Conservation (phyloP, 2,329 filamentous ascomycete genomes). For the Mollisiaceae sp. region DNA sequence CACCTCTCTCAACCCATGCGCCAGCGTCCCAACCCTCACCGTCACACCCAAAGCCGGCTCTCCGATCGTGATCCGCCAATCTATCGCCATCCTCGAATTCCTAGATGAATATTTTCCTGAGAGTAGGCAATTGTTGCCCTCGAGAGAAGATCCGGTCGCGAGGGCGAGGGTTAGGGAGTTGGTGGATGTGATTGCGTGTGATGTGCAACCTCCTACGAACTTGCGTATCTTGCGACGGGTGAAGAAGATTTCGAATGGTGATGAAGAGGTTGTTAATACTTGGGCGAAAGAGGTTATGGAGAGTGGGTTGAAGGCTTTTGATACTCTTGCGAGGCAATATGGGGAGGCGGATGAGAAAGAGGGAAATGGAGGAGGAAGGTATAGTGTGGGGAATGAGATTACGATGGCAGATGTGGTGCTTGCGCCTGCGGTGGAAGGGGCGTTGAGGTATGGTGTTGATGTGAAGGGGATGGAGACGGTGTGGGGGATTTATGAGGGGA, state of each 20-base stretch:
- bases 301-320: conserved; percentile 61
- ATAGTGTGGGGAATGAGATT: conserved; percentile 59
- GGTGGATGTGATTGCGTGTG: conserved; percentile 57
- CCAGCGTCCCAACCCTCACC: conserved; percentile 59
- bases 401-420: conserved; percentile 64
- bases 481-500: conserved; percentile 49
- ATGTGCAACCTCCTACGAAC: conserved; percentile 67
- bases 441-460: conserved; percentile 55
- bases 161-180: conserved; percentile 60
- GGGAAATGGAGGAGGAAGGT: conserved; percentile 50
- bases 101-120: conserved; percentile 60
- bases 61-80: conserved; percentile 57
- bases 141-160: conserved; percentile 42
- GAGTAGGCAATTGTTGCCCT: conserved; percentile 52
- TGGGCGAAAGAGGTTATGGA: conserved; percentile 59
- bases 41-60: conserved; percentile 34
- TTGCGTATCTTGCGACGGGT: conserved; percentile 57
- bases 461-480: conserved; percentile 55
- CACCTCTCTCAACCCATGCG: conserved; percentile 56
- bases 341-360: neutral
- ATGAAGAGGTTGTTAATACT: conserved; percentile 41
- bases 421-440: conserved; percentile 62
- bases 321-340: conserved; percentile 47
- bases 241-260: conserved; percentile 48
- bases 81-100: conserved; percentile 65